Base-by-base conservation (phyloP, 1,284 basidiomycete species). In the Golubevia pallescens region DNA sequence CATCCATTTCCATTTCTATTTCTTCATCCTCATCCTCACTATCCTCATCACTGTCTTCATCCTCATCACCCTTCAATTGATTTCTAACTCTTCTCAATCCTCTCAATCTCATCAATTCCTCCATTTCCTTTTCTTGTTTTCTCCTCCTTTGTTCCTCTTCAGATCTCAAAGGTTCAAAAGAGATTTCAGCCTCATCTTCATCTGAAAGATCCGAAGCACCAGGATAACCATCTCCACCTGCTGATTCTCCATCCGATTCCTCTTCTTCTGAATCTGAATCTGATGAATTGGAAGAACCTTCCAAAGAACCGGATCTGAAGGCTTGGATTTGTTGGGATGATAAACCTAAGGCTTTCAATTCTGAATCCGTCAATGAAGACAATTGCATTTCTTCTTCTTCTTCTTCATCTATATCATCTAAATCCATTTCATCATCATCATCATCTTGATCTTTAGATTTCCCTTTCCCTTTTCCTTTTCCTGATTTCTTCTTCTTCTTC, bases 171-270 rank as follows among this genome's bases (percentile, higher is more conserved):
- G 81, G 81, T 65, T 81, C 81, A 57, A 74, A 70, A 59, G 70
- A 74, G 32, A 81, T 65, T 2, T 51, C 57, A 3, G 54, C 52
- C 16, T 69, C 68, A n/a, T 69, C 68, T 8, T 68, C 66, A 42
- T 82, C 80, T 57, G 72, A 75, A 10, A 82, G 59, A 57, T 84
- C 81, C n/a, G 78, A 80, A 1, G 81, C 78, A 20, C 81, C 81
- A 19, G 81, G 67, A 59, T 78, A 84, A 1, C 72, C 72, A 21
- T 73, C 57, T 19, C 64, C 66, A 20, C 55, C 34, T 7, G 58
- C 66, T 13, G 62, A 65, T 24, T 58, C 54, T 3, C 60, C 62
- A 48, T 48, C 42, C 10, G 42, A 13, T 48, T 48, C 42, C 8
- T 48, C 42, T 13, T 48, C 42, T 13, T 48, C 42, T 13, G 8